These are phyloP conservation scores for Platanus orientalis DNA, from an alignment of 164 flowering plant genomes.

Conservation along the genomic window DNA sequence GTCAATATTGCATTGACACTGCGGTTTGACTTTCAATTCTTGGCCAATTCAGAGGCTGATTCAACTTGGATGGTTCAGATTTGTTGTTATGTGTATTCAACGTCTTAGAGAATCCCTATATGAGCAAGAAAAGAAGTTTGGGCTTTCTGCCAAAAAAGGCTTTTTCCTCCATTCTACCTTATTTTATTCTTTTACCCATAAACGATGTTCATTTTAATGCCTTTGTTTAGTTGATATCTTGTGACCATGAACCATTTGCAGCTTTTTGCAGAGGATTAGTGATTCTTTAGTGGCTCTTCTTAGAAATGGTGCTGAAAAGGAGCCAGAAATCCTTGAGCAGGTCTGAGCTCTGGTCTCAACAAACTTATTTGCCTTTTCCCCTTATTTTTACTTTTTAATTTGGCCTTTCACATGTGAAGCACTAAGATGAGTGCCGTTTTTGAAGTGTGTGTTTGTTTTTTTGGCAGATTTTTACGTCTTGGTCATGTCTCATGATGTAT, in stretches of 20 bases:
- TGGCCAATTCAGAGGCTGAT: no score
- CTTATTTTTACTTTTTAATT: neutral
- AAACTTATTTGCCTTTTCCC: neutral
- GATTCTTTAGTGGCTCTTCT: slow-evolving; percentile 58
- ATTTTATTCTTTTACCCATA: neutral
- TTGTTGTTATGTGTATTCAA: no score
- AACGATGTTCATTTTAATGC: neutral
- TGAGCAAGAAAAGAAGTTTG: neutral
- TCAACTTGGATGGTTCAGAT: no score
- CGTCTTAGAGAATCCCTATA: neutral
- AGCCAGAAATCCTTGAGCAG: slow-evolving; percentile 90
- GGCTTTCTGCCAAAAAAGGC: neutral
- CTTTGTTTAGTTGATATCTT: slow-evolving; percentile 6
- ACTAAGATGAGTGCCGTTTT: neutral
- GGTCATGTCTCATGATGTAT: slow-evolving; percentile 79
- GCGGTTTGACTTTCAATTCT: no score
- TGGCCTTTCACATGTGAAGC: neutral
- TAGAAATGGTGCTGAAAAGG: slow-evolving; percentile 76
- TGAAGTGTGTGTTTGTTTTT: neutral
- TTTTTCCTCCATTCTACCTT: neutral
- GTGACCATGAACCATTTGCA: slow-evolving; percentile 22
- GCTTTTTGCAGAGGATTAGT: slow-evolving; percentile 55
- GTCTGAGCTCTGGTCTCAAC: slow-evolving; percentile 24
- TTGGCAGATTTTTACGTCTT: slow-evolving; percentile 83
- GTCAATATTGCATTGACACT: no score